Evolutionary conservation across 106 monocot species (phyloP).

Genomic region (Agapanthus africanus): DNA sequence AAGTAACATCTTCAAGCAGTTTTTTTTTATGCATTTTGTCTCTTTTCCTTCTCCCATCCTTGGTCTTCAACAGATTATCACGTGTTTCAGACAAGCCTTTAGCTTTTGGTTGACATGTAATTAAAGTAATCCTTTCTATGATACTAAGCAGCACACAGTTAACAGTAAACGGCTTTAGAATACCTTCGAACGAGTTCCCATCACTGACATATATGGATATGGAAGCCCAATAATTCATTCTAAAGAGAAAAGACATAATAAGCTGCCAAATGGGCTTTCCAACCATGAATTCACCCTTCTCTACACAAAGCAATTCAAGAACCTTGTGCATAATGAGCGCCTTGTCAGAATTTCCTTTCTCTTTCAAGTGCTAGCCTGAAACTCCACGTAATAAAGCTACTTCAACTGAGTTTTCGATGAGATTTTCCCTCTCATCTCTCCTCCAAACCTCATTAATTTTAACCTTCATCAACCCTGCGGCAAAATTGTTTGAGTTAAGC

Average conservation of each 20-base stretch:
- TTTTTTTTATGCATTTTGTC: constrained; percentile 21
- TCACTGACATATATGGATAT: constrained; percentile 40
- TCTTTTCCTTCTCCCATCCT: constrained; percentile 28
- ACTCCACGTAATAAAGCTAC: constrained; percentile 32
- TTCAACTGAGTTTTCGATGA: constrained; percentile 11
- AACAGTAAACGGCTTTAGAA: constrained; percentile 65
- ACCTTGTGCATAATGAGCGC: constrained; percentile 40
- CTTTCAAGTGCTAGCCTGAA: neutral
- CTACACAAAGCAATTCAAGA: constrained; percentile 46
- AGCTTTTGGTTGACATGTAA: constrained; percentile 7
- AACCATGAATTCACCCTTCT: constrained; percentile 14
- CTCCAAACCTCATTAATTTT: constrained; percentile 35
- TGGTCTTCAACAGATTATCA: constrained; percentile 5
- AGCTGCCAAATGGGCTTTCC: constrained; percentile 75
- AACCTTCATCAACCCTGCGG: constrained; percentile 19
- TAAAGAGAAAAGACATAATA: constrained; percentile 63
- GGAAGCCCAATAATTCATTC: constrained; percentile 37
- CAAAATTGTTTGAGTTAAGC: constrained; percentile 7
- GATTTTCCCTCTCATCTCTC: constrained; percentile 7
- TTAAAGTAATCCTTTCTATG: constrained; percentile 4
- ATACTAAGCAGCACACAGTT: constrained; percentile 56
- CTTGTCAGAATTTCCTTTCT: neutral
- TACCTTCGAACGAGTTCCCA: constrained; percentile 48
- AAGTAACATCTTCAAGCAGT: constrained; percentile 29
- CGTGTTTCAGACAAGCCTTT: neutral